phyloP scores from a whole-genome alignment of 1,284 basidiomycete species.

The Fomitiporia mediterranea region DNA sequence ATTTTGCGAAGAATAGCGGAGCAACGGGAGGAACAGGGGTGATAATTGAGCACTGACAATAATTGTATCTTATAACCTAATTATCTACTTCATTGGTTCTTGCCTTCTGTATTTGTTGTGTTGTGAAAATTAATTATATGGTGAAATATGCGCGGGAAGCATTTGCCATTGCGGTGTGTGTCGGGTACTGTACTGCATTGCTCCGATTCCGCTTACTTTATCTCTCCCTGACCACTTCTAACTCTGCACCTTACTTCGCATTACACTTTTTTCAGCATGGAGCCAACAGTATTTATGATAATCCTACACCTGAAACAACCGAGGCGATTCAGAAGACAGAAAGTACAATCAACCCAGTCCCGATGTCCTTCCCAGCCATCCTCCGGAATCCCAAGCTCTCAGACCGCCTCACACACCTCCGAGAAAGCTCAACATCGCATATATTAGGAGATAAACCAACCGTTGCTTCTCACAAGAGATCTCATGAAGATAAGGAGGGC shows the following conservation, averaged over 20 bases:
- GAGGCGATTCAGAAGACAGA: neutral
- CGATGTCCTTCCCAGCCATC: constrained; percentile 66
- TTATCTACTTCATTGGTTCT: too few species aligned
- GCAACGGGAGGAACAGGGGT: neutral
- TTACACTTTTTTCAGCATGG: too few species aligned
- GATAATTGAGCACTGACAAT: too few species aligned
- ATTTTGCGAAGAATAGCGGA: neutral
- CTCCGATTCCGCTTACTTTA: too few species aligned
- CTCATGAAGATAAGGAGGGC: constrained; percentile 58
- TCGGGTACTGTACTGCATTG: too few species aligned
- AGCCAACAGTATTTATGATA: too few species aligned
- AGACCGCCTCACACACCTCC: constrained; percentile 49
- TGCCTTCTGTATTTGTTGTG: too few species aligned
- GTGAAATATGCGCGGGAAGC: neutral
- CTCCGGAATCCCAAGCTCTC: constrained; percentile 52
- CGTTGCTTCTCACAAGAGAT: constrained; percentile 34
- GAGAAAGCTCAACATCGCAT: constrained; percentile 22
- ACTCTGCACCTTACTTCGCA: too few species aligned
- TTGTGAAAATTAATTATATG: too few species aligned
- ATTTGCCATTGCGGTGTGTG: neutral
- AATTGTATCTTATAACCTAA: too few species aligned
- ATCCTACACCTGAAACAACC: too few species aligned
- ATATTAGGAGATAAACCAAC: constrained; percentile 18
- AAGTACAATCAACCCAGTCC: constrained; percentile 33
- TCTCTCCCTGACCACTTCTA: too few species aligned